Evolutionary conservation across 495 filamentous ascomycete species (phyloP).

Genomic region (Pseudomonodictys pantanalensis): DNA sequence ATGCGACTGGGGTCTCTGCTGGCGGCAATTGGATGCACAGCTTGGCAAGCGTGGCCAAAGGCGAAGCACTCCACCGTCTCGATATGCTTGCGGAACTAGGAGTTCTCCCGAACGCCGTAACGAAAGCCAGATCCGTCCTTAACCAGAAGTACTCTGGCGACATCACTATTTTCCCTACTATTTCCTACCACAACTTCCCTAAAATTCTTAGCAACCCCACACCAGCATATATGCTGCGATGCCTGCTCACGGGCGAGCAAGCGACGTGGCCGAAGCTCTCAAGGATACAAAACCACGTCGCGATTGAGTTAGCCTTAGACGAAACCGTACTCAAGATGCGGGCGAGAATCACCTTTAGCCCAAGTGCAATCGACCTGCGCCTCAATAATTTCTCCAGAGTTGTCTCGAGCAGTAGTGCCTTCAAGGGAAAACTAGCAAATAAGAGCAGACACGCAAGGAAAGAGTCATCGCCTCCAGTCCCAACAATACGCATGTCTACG

Average conservation of each 20-base stretch:
- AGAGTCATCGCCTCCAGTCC: too few species aligned
- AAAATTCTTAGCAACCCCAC: conserved; percentile 84
- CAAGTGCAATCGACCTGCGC: conserved; percentile 62
- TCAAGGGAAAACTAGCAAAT: not conserved
- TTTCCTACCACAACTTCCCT: conserved; percentile 70
- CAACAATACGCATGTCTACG: too few species aligned
- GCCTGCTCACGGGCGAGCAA: conserved; percentile 71
- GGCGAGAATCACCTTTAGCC: conserved; percentile 74
- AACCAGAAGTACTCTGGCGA: conserved; percentile 93
- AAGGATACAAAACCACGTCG: conserved; percentile 75
- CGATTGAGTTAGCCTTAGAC: conserved; percentile 84
- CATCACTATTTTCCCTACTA: conserved; percentile 86
- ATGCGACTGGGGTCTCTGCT: conserved; percentile 40
- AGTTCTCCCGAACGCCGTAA: conserved; percentile 74
- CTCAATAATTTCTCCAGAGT: conserved; percentile 30
- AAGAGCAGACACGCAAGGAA: not conserved
- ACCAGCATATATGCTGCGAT: conserved; percentile 77
- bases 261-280: conserved; percentile 89
- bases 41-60: conserved; percentile 72
- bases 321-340: conserved; percentile 74
- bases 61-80: conserved; percentile 77
- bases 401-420: conserved; percentile 15
- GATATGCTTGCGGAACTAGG: conserved; percentile 78
- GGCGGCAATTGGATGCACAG: conserved; percentile 60
- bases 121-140: conserved; percentile 74